These are phyloP conservation scores for Penicillium herquei DNA, from an alignment of 495 filamentous ascomycete species.

Conservation along the genomic window DNA sequence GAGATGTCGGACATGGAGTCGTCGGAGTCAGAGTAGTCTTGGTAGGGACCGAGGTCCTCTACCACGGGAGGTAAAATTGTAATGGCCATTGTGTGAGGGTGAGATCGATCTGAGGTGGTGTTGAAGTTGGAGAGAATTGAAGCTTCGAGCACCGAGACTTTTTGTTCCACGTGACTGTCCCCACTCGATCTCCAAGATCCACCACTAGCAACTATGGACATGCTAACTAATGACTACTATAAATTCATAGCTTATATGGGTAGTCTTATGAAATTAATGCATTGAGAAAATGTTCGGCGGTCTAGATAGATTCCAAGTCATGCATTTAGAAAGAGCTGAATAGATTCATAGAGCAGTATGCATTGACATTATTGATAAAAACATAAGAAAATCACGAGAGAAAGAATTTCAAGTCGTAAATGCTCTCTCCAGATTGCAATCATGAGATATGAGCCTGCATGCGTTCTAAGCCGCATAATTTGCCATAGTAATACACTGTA, in stretches of 20 bases:
- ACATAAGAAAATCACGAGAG: no score
- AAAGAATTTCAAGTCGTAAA: no score
- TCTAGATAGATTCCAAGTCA: not conserved
- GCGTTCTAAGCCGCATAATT: not conserved
- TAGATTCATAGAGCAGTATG: no score
- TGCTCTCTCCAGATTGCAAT: no score
- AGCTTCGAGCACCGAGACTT: conserved; percentile 18
- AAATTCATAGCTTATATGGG: not conserved
- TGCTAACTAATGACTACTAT: not conserved
- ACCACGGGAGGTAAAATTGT: conserved; percentile 68
- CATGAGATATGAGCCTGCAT: not conserved
- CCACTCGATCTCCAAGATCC: conserved; percentile 5
- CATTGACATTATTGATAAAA: no score
- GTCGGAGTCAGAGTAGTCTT: conserved; percentile 28
- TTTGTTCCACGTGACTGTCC: conserved; percentile 20
- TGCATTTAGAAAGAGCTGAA: not conserved
- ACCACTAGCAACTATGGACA: not conserved
- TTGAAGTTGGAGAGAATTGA: not conserved
- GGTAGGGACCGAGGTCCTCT: conserved; percentile 30
- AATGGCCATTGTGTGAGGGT: conserved; percentile 62
- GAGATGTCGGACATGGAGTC: conserved; percentile 54
- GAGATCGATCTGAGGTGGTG: not conserved
- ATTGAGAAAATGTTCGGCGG: not conserved
- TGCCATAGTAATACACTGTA: conserved; percentile 19
- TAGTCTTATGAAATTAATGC: no score